phyloP scores from a whole-genome alignment of 2,329 filamentous ascomycete genomes.

The Penicillium sp. region DNA sequence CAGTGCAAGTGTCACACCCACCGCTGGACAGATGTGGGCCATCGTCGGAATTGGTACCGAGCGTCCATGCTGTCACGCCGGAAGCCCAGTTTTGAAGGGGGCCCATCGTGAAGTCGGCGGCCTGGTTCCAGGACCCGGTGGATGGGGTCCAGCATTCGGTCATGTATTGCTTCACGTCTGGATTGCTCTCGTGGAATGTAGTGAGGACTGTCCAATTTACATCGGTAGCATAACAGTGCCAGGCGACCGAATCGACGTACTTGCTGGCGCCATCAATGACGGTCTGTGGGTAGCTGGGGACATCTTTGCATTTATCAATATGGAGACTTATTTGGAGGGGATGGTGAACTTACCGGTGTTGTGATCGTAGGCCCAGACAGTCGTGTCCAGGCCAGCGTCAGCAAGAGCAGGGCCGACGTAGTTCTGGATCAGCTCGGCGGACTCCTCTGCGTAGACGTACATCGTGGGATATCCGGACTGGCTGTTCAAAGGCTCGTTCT shows the following conservation, averaged over 20 bases:
- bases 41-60: conserved; percentile 27
- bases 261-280: conserved; percentile 32
- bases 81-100: conserved; percentile 34
- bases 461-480: conserved; percentile 40
- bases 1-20: conserved; percentile 29
- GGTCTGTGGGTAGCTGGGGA: conserved; percentile 34
- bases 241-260: conserved; percentile 35
- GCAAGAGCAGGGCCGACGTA: conserved; percentile 30
- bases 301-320: conserved; percentile 17
- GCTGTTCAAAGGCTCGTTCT: conserved; percentile 43
- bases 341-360: conserved; percentile 31
- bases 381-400: conserved; percentile 22
- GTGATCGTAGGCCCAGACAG: conserved; percentile 41
- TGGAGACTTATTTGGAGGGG: not conserved
- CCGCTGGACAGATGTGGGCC: conserved; percentile 30
- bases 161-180: conserved; percentile 40
- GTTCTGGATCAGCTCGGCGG: conserved; percentile 32
- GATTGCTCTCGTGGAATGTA: conserved; percentile 35
- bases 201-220: conserved; percentile 38
- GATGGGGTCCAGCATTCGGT: conserved; percentile 40
- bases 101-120: conserved; percentile 29
- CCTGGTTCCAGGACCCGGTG: conserved; percentile 26
- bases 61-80: conserved; percentile 32
- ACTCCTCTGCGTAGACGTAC: conserved; percentile 39
- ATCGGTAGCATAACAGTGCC: conserved; percentile 42